These are phyloP conservation scores for Tylopilus sp. DNA, from an alignment of 768 basidiomycete species.

Conservation along the genomic window DNA sequence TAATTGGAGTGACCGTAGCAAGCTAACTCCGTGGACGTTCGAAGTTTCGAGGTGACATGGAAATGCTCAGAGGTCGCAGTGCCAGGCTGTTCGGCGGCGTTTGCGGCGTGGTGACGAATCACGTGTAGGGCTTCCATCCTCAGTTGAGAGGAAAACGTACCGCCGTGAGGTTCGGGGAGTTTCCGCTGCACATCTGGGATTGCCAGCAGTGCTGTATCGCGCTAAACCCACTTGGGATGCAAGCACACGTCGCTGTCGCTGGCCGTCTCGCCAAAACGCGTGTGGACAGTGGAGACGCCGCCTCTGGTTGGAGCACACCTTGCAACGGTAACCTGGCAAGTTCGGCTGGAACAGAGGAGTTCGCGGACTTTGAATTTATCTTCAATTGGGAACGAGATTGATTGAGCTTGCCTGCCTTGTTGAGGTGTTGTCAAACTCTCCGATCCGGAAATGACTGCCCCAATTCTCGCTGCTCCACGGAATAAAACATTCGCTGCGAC, in stretches of 20 bases:
- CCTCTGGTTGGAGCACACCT: slow-evolving; percentile 2
- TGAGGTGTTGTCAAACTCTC: neutral
- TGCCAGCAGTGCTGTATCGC: neutral
- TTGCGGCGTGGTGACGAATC: no score
- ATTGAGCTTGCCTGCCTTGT: no score
- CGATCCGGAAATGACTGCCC: slow-evolving; percentile 5
- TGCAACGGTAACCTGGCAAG: slow-evolving; percentile 1
- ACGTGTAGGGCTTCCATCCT: neutral
- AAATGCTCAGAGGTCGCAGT: neutral
- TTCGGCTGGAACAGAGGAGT: neutral
- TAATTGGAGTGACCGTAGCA: neutral
- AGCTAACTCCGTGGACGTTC: neutral
- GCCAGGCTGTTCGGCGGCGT: neutral
- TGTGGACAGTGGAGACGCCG: no score
- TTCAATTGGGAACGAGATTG: neutral
- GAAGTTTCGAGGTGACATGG: neutral
- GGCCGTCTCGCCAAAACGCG: no score
- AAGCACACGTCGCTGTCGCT: neutral
- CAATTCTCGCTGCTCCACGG: neutral
- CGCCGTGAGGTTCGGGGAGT: neutral
- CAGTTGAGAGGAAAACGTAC: neutral
- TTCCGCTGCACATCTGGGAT: neutral
- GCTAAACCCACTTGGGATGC: no score
- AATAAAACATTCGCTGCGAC: neutral
- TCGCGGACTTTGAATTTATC: slow-evolving; percentile 1